Base-by-base conservation (phyloP, 352 stramenopile species). In the Globisporangium alternatum region DNA sequence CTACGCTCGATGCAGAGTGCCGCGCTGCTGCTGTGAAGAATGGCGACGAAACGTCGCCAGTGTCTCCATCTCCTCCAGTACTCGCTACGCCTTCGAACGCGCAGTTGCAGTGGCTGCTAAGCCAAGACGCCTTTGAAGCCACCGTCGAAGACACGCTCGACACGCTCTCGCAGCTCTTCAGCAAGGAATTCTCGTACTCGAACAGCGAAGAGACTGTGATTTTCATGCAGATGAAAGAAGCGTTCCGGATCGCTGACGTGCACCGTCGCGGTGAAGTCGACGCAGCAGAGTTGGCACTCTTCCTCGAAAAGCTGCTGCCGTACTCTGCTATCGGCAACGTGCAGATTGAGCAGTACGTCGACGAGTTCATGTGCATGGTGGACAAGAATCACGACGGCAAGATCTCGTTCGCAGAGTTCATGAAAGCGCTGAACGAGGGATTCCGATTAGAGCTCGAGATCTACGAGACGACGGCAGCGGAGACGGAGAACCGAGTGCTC, bases 381-480 rank as follows among this genome's bases (percentile, higher is more conserved):
- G 84, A 93, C 65, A 78, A 77, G 48, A 78, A 93, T 52, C 58
- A 79, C 9, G 78, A 88, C 62, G 84, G 80, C 33, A 77, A 83
- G 59, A 72, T 93, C 28, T 84, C 82, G 35, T 90, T 90, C 45
- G 55, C 65, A 0, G 85, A 93, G 65, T 91, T 93, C 64, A 91
- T 91, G 82, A 67, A 90, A 55, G 84, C 82, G 0, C 57, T 93
- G 4, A 81, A 93, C 65, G 72, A 88, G 28, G 84, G 84, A 19
- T 87, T 93, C 55, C 70, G 78, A 0, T 66, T 93, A 10, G 79
- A 93, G 49, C 73, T 93, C 13, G 78, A 91, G 51, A 86, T 93
- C 25, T 90, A 86, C 51, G 70, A 91, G 44, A 79, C 59, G 35
- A 56, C 44, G 19, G 33, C 56, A 58, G n/a, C 19, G 10, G n/a